Evolutionary conservation across 495 filamentous ascomycete genomes (phyloP).

Genomic region (Friedmanniomyces simplex): DNA sequence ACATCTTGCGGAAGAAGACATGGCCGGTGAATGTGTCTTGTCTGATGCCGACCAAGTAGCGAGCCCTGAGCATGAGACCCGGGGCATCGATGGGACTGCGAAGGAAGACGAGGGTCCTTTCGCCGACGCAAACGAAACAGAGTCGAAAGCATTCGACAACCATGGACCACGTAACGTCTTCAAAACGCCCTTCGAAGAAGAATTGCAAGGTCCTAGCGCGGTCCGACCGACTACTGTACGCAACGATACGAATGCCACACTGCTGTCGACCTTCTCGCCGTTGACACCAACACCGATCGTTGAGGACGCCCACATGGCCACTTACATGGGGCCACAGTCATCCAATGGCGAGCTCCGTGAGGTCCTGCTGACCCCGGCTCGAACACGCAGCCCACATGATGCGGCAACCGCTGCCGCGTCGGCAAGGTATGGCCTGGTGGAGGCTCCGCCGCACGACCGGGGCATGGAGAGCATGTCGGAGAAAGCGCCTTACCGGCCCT

Average conservation of each 20-base stretch:
- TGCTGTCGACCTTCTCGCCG: slow-evolving; percentile 3
- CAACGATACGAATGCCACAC: not conserved
- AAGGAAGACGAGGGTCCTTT: not conserved
- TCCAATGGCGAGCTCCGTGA: slow-evolving; percentile 4
- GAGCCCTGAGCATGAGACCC: not conserved
- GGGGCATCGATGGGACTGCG: not conserved
- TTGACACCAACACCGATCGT: slow-evolving; percentile 11
- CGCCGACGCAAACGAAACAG: not conserved
- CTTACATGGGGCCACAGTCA: slow-evolving; percentile 7
- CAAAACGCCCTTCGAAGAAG: not conserved
- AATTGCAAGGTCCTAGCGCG: not conserved
- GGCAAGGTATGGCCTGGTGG: not conserved
- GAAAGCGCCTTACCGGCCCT: not conserved
- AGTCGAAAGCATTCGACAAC: not conserved
- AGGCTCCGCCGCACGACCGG: not conserved
- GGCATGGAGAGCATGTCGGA: not conserved
- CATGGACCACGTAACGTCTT: not conserved
- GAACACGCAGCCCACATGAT: not conserved
- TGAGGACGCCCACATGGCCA: slow-evolving; percentile 12
- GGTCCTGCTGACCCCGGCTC: slow-evolving; percentile 5
- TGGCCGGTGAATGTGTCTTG: not conserved
- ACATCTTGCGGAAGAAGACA: not conserved
- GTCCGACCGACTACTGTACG: not conserved
- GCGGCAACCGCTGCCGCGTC: not conserved
- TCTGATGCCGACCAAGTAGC: no score